These are phyloP conservation scores for Grosmannia huntii DNA, from an alignment of 2,329 filamentous ascomycete genomes.

Conservation along the genomic window DNA sequence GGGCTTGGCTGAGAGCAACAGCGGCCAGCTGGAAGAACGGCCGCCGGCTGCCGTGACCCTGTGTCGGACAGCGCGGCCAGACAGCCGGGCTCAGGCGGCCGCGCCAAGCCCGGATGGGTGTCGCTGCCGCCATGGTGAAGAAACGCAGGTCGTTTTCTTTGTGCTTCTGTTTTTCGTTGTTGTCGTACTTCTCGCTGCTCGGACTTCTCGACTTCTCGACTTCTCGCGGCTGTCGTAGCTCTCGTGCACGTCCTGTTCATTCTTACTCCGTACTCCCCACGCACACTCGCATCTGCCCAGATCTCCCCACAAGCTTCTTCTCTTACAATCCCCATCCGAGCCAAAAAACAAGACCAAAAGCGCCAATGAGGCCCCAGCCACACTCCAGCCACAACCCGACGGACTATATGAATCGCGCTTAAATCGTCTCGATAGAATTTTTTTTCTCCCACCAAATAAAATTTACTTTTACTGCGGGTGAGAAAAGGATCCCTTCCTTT, in stretches of 20 bases:
- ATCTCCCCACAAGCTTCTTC: background rate
- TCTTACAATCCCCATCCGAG: too few species aligned
- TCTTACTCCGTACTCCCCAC: background rate
- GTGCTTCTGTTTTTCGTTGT: too few species aligned
- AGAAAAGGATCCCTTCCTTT: background rate
- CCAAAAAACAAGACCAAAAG: background rate
- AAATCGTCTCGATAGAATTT: background rate
- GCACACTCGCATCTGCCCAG: background rate
- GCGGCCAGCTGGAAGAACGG: constrained; percentile 19
- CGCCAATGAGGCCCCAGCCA: background rate
- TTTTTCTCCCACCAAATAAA: background rate
- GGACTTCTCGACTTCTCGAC: too few species aligned
- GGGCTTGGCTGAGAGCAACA: constrained; percentile 5
- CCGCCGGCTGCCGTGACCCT: constrained; percentile 9
- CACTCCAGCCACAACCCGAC: background rate
- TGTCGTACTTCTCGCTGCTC: too few species aligned
- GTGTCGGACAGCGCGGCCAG: background rate
- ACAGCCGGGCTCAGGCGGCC: background rate
- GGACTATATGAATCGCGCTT: background rate
- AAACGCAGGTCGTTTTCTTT: too few species aligned
- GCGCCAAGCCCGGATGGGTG: background rate
- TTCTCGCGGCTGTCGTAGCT: background rate
- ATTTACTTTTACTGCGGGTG: background rate
- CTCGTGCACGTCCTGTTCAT: background rate
- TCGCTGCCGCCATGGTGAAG: background rate